Evolutionary conservation across 164 flowering plant species (phyloP), one percentile per base, ranked within the genome.

Genomic region (Vitis riparia): DNA sequence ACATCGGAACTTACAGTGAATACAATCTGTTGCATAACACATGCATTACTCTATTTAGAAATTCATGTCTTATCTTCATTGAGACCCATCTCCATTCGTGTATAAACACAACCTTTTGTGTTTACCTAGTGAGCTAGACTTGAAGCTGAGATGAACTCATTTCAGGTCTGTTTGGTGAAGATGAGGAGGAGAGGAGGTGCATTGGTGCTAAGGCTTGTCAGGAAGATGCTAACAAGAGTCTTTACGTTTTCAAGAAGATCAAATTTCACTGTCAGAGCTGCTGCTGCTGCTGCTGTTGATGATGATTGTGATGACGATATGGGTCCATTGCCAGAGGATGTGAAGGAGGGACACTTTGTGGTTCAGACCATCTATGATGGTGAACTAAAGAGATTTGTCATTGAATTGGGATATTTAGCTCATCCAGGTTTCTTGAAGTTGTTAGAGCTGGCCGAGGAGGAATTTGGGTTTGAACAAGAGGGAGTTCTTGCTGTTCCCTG

Each of bases 301-400:
- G 59, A 55, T 55, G 59, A 55, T 55, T 14, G n/a, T 55, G 59
- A 8, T 37, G 44, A n/a, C 27, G 27, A 23, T 23, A 23, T 23
- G 27, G 69, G 69, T 63, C 52, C 19, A 49, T 69, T 30, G 11
- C 5, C 27, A 6, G 59, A 69, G 27, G 63, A 55, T 23, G 66
- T 63, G 49, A 74, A 58, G 65, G 65, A 71, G 27, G 79, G 79
- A 9, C 75, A 68, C 55, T 76, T 75, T 71, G 78, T 63, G 60
- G 79, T 76, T 6, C 55, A 53, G 17, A 69, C 79, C 11, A 59
- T 64, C 0, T 3, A 51, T 44, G 79, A 62, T 15, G 13, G 69
- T 51, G 53, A 57, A 63, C 72, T 71, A n/a, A 37, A 16, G 63
- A 71, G 79, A 69, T 71, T 76, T 16, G 29, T 67, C 5, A 32